Conservation (phyloP, 495 filamentous ascomycete genomes). For the Durotheca rogersii region DNA sequence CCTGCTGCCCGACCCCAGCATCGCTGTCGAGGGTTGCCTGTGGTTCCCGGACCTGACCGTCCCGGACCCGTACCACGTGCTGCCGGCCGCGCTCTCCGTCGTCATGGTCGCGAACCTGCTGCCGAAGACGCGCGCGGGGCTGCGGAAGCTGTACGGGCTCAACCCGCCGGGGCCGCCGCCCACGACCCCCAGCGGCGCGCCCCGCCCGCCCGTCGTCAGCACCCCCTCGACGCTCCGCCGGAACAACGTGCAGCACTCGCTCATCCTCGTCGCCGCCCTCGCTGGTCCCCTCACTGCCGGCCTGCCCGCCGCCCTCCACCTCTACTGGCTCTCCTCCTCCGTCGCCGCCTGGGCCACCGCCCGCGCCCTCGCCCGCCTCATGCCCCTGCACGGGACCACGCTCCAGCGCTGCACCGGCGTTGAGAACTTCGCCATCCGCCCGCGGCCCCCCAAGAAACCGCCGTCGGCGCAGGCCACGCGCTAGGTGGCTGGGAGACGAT, state of each 20-base stretch:
- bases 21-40: constrained; percentile 68
- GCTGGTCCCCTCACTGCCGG: constrained; percentile 52
- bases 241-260: constrained; percentile 34
- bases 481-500: no score
- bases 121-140: constrained; percentile 19
- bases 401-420: constrained; percentile 22
- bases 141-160: constrained; percentile 22
- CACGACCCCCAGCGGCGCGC: no score
- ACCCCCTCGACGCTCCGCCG: constrained; percentile 8
- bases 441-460: constrained; percentile 10
- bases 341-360: constrained; percentile 14
- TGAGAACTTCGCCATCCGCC: constrained; percentile 26
- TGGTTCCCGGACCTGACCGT: constrained; percentile 79
- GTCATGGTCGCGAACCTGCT: constrained; percentile 48
- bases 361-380: constrained; percentile 15
- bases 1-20: constrained; percentile 50
- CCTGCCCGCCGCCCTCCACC: constrained; percentile 62
- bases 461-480: no score
- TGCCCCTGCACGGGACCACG: constrained; percentile 27
- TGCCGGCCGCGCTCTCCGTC: constrained; percentile 61
- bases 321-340: constrained; percentile 68
- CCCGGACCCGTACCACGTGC: constrained; percentile 65
- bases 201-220: background rate
- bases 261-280: constrained; percentile 41
- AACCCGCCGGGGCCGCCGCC: background rate